Percentiles rank a stretch among this genome's conserved stretches.
Evolutionary conservation across 164 flowering plant genomes (phyloP).

Genomic region (Buxus sempervirens): DNA sequence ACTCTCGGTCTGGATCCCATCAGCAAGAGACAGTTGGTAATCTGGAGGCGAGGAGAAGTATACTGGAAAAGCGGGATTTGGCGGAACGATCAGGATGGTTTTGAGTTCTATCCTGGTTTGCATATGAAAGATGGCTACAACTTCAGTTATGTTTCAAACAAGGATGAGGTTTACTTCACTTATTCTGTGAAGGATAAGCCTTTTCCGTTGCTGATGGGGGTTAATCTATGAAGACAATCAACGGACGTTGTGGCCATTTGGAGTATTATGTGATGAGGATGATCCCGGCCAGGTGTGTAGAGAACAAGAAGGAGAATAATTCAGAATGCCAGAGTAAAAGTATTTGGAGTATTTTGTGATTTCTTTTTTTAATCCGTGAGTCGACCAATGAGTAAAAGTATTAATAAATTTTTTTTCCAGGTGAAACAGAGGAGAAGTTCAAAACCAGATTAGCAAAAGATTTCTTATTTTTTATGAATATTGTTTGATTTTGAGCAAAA

Average conservation of each 20-base stretch:
- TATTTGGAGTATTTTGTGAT: too few relatives aligned
- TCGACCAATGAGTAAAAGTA: too few relatives aligned
- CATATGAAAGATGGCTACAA: not conserved
- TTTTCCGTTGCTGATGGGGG: not conserved
- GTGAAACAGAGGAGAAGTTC: too few relatives aligned
- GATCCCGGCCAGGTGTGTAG: not conserved
- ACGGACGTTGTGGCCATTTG: not conserved
- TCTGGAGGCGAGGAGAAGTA: not conserved
- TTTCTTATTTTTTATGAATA: too few relatives aligned
- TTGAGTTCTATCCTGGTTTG: not conserved
- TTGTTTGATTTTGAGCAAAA: too few relatives aligned
- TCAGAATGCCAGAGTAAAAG: not conserved
- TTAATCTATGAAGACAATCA: not conserved
- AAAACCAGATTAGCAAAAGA: too few relatives aligned
- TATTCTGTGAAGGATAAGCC: not conserved
- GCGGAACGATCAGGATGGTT: not conserved
- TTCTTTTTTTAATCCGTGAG: too few relatives aligned
- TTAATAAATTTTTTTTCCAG: too few relatives aligned
- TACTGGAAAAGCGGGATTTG: constrained; percentile 16
- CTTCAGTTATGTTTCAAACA: not conserved
- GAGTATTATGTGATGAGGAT: not conserved
- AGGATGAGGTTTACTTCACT: constrained; percentile 14
- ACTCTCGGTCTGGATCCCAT: constrained; percentile 8
- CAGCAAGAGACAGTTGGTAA: not conserved
- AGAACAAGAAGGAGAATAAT: not conserved